phyloP scores from a whole-genome alignment of 192 early-diverging fungal genomes.

The Coemansia sp. region DNA sequence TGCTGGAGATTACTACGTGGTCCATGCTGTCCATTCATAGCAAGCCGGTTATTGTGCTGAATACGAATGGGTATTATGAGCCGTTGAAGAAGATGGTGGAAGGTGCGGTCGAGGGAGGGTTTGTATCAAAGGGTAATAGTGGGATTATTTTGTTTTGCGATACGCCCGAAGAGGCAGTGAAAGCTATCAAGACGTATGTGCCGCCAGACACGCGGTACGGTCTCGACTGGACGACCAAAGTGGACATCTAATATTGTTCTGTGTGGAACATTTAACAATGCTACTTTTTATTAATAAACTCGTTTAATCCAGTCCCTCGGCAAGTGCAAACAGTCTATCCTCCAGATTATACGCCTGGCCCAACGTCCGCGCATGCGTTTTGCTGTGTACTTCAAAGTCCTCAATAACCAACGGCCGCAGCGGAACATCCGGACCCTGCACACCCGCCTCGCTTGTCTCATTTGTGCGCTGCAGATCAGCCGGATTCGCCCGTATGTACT shows the following conservation, averaged over 20 bases:
- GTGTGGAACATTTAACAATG: too few relatives aligned
- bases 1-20: conserved; percentile 81
- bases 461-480: conserved; percentile 32
- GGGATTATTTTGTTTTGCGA: conserved; percentile 61
- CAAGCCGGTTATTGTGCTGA: conserved; percentile 79
- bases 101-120: conserved; percentile 62
- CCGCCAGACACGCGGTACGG: conserved; percentile 52
- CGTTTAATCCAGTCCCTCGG: conserved; percentile 14
- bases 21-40: conserved; percentile 74
- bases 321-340: conserved; percentile 19
- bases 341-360: conserved; percentile 44
- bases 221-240: conserved; percentile 54
- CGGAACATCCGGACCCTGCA: conserved; percentile 9
- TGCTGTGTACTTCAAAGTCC: conserved; percentile 41
- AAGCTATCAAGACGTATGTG: conserved; percentile 57
- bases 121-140: conserved; percentile 56
- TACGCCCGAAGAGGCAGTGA: conserved; percentile 59
- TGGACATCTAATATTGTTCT: background rate
- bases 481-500: conserved; percentile 66
- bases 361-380: conserved; percentile 22
- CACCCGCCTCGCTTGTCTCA: background rate
- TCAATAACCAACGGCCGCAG: conserved; percentile 31
- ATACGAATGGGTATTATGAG: conserved; percentile 76
- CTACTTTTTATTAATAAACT: background rate
- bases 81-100: conserved; percentile 66